These are phyloP conservation scores for Trichomonascaceae sp. DNA, from an alignment of 1,139 yeast genomes.

Conservation along the genomic window DNA sequence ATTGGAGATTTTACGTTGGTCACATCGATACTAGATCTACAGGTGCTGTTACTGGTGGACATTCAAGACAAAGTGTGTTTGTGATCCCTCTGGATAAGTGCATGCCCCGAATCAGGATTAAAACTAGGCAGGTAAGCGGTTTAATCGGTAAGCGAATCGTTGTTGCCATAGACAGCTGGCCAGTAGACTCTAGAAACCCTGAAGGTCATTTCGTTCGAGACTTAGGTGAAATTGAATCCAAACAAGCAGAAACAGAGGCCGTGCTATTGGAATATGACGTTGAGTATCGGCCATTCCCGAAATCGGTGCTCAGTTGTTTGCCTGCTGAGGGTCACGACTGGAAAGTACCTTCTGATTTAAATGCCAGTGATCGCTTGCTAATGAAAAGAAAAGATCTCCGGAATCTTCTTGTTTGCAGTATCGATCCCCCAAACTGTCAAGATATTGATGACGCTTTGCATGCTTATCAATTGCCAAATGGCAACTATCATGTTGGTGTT, in stretches of 20 bases:
- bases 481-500: constrained; percentile 95
- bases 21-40: constrained; percentile 82
- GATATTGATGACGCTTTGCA: constrained; percentile 99
- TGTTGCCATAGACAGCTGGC: constrained; percentile 91
- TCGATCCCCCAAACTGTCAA: constrained; percentile 97
- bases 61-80: constrained; percentile 68
- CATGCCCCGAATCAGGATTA: constrained; percentile 79
- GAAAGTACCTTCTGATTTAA: constrained; percentile 68
- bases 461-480: constrained; percentile 78
- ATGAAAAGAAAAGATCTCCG: constrained; percentile 68
- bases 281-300: constrained; percentile 92
- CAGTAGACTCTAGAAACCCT: constrained; percentile 74
- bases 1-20: constrained; percentile 96
- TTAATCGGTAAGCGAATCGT: constrained; percentile 84
- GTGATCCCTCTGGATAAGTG: constrained; percentile 85
- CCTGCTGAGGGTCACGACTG: constrained; percentile 92
- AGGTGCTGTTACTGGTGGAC: constrained; percentile 36
- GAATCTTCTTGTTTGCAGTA: constrained; percentile 84
- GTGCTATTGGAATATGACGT: constrained; percentile 90
- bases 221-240: constrained; percentile 84
- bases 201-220: constrained; percentile 91
- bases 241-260: constrained; percentile 96
- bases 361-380: constrained; percentile 41
- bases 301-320: constrained; percentile 83
- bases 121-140: constrained; percentile 80